Conservation (phyloP, 108 stramenopile species). For the Discostella stelligeroides region DNA sequence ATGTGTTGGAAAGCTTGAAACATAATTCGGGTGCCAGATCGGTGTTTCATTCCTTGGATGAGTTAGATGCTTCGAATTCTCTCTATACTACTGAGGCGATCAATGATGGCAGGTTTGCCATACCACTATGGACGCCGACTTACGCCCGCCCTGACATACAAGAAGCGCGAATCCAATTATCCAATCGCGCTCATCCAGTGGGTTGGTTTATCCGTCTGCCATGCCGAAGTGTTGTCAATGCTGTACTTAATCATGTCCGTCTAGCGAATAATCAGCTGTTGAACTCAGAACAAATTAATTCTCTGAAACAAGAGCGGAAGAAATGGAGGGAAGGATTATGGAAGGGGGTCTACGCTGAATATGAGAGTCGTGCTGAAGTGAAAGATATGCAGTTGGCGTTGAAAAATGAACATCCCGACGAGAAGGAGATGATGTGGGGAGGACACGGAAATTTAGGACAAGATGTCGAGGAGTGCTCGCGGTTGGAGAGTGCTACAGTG, state of each 20-base stretch:
- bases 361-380: slow-evolving; percentile 11
- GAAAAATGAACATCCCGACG: slow-evolving; percentile 8
- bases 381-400: slow-evolving; percentile 3
- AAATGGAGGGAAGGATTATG: slow-evolving; percentile 34
- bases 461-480: neutral
- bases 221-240: slow-evolving; percentile 44
- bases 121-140: slow-evolving; percentile 13
- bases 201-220: slow-evolving; percentile 51
- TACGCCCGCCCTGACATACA: slow-evolving; percentile 15
- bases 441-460: slow-evolving; percentile 3
- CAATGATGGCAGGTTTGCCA: slow-evolving; percentile 6
- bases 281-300: neutral
- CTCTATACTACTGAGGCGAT: slow-evolving; percentile 29
- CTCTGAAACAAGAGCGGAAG: slow-evolving; percentile 5
- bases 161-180: slow-evolving; percentile 46
- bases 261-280: slow-evolving; percentile 5
- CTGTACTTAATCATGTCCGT: slow-evolving; percentile 34
- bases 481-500: neutral
- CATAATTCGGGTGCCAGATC: neutral
- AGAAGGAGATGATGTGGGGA: slow-evolving; percentile 31
- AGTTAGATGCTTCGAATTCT: slow-evolving; percentile 14
- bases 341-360: slow-evolving; percentile 33
- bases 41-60: slow-evolving; percentile 8
- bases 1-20: slow-evolving; percentile 10
- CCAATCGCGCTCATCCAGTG: slow-evolving; percentile 25